Conservation (phyloP, 495 filamentous ascomycete genomes). For the Aspergillus asperescens region DNA sequence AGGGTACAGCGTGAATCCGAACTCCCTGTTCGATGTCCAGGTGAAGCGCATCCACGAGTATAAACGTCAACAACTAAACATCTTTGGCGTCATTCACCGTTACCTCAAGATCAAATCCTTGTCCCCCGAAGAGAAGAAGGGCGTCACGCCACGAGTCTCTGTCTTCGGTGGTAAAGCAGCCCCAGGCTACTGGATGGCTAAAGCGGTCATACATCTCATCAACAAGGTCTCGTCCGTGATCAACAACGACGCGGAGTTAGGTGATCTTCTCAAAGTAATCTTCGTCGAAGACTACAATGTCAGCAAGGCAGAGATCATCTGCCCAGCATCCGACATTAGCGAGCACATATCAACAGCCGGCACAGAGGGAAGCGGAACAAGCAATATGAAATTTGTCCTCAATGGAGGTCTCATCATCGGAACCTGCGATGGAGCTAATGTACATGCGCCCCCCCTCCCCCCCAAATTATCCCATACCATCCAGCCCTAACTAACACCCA, state of each 20-base stretch:
- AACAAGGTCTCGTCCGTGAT: conserved; percentile 88
- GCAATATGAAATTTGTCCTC: conserved; percentile 98
- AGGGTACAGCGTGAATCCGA: conserved; percentile 76
- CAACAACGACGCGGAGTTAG: conserved; percentile 86
- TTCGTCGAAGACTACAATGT: conserved; percentile 99
- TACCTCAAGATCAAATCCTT: conserved; percentile 86
- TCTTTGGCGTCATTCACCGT: conserved; percentile 94
- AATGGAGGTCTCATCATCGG: conserved; percentile 97
- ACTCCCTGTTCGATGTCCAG: conserved; percentile 89
- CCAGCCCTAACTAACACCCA: neutral
- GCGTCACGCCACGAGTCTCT: conserved; percentile 83
- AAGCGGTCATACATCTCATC: conserved; percentile 95
- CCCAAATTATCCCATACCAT: neutral
- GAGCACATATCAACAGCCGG: conserved; percentile 99
- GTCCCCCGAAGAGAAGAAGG: conserved; percentile 79
- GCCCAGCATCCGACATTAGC: conserved; percentile 89
- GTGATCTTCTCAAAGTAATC: conserved; percentile 91
- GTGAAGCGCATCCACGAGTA: conserved; percentile 99
- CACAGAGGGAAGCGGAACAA: conserved; percentile 67
- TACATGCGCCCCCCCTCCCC: conserved; percentile 28
- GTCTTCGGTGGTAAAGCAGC: conserved; percentile 98
- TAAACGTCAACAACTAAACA: conserved; percentile 98
- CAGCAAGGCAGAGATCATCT: conserved; percentile 96
- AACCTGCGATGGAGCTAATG: conserved; percentile 96
- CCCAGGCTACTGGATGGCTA: conserved; percentile 99